Conservation (phyloP, 345 rosid genomes). For the Atalantia buxifolia region DNA sequence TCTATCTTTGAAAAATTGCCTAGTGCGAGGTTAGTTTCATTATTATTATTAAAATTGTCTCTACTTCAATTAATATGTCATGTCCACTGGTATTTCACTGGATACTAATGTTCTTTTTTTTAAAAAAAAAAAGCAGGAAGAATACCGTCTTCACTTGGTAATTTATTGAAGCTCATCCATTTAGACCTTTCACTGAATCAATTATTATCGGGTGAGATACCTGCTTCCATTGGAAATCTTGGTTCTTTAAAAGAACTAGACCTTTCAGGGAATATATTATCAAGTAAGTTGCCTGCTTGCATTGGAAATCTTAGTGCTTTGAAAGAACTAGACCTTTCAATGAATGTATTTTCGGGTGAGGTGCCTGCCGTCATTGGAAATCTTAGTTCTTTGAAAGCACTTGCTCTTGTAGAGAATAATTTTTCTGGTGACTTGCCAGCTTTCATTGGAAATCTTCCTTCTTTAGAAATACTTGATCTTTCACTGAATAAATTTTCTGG, state of each 20-base stretch:
- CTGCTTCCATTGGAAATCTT: too few species aligned
- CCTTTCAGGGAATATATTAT: rapidly evolving
- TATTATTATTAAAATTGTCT: not conserved
- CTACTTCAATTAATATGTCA: too few species aligned
- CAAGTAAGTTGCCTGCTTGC: not conserved
- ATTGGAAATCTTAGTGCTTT: constrained; percentile 5
- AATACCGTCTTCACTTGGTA: constrained; percentile 7
- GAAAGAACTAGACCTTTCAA: not conserved
- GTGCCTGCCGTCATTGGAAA: constrained; percentile 4
- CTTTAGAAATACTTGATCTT: not conserved
- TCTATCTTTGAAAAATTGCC: not conserved
- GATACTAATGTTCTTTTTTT: too few species aligned
- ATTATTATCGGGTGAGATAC: not conserved
- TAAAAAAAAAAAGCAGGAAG: not conserved
- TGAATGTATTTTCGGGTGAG: not conserved
- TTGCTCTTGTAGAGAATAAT: rapidly evolving
- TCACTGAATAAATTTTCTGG: rapidly evolving
- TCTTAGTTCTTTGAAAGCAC: not conserved
- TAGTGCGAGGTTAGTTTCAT: not conserved
- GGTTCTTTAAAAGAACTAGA: too few species aligned
- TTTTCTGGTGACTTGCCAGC: too few species aligned
- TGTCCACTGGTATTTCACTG: too few species aligned
- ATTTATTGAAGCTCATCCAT: not conserved
- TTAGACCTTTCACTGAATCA: not conserved
- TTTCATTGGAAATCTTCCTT: too few species aligned